A percentile compares a stretch with the other conserved stretches of the same genome.
phyloP scores from a whole-genome alignment of 2,329 filamentous ascomycete species.

The Lecanicillium sp. region DNA sequence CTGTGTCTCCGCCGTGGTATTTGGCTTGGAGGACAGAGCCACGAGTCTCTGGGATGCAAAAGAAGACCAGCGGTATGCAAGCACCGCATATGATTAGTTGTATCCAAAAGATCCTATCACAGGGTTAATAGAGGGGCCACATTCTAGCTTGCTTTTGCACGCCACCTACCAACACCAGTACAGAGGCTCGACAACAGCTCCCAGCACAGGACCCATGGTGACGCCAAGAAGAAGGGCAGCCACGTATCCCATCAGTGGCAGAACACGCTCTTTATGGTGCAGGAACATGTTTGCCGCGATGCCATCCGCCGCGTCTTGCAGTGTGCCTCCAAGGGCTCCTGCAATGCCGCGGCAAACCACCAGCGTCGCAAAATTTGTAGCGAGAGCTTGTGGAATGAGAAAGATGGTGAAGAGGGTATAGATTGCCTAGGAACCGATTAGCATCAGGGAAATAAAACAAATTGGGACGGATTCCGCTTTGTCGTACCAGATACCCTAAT shows the following conservation, averaged over 20 bases:
- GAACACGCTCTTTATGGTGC: conserved; percentile 4
- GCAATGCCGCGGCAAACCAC: conserved; percentile 7
- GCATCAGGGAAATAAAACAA: no score
- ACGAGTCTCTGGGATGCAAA: conserved; percentile 5
- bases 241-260: conserved; percentile 9
- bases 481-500: conserved; percentile 7
- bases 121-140: no score
- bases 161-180: conserved; percentile 9
- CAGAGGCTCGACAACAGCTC: conserved; percentile 9
- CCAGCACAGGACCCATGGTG: conserved; percentile 10
- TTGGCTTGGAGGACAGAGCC: conserved; percentile 6
- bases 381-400: conserved; percentile 8
- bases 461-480: no score
- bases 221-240: conserved; percentile 9
- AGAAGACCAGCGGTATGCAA: conserved; percentile 1
- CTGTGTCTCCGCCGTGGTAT: background rate
- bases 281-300: conserved; percentile 10
- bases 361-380: conserved; percentile 13
- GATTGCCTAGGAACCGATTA: conserved; percentile 1
- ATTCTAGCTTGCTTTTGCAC: no score
- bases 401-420: conserved; percentile 7
- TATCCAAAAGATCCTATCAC: conserved; percentile 8
- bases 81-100: conserved; percentile 9
- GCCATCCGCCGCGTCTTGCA: conserved; percentile 10
- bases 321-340: conserved; percentile 8